Percentiles rank a stretch among this genome's conserved stretches.
These are phyloP conservation scores for Eucalyptus regnans DNA, from an alignment of 345 rosid genomes.

Conservation along the genomic window DNA sequence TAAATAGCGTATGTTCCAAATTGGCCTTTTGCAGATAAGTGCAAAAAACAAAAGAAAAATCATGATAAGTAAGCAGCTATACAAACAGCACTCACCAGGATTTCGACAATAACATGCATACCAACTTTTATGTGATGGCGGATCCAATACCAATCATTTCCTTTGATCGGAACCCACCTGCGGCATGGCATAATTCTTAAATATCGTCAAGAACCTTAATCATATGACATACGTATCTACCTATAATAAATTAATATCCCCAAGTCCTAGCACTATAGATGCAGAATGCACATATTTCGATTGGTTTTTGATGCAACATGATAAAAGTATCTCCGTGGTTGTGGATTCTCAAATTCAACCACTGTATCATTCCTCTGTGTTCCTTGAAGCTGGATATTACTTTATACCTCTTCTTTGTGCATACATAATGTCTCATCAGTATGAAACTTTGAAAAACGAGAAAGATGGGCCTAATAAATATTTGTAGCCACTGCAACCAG, in stretches of 20 bases:
- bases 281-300: background rate
- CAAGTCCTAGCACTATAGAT: background rate
- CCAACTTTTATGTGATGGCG: slow-evolving; percentile 96
- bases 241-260: background rate
- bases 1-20: background rate
- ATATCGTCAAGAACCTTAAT: background rate
- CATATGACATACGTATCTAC: background rate
- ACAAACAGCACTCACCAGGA: slow-evolving; percentile 42
- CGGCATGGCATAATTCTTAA: background rate
- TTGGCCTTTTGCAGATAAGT: background rate
- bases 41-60: background rate
- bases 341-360: background rate
- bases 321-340: background rate
- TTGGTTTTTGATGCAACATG: background rate
- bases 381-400: background rate
- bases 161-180: slow-evolving; percentile 94
- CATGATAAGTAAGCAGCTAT: background rate
- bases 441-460: background rate
- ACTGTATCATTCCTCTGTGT: background rate
- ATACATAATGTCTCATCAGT: background rate
- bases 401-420: background rate
- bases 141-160: slow-evolving; percentile 96
- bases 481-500: background rate
- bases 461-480: background rate
- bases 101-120: slow-evolving; percentile 84